Evolutionary conservation across 352 stramenopile genomes (phyloP).

Genomic region (Globisporangium parvum): DNA sequence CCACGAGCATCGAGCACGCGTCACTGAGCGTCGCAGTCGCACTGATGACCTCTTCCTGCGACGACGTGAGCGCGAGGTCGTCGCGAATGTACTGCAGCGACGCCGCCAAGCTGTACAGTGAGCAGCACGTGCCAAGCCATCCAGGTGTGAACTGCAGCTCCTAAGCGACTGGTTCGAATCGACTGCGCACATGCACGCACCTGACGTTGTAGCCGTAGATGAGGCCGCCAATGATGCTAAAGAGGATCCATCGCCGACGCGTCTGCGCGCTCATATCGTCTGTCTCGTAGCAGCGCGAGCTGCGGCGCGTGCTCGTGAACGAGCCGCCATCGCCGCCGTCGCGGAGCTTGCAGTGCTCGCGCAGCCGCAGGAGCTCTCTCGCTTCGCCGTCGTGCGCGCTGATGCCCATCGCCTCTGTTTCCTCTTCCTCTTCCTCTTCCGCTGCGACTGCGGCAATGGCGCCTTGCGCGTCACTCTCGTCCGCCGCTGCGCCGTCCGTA

Average conservation of each 20-base stretch:
- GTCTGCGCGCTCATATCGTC: conserved; percentile 15
- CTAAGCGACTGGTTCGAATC: too few relatives aligned
- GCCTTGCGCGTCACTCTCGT: too few relatives aligned
- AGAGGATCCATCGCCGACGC: conserved; percentile 64
- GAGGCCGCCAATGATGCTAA: conserved; percentile 76
- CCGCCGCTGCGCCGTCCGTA: too few relatives aligned
- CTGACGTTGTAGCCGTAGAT: conserved; percentile 89
- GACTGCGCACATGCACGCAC: too few relatives aligned
- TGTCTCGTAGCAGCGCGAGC: conserved; percentile 14
- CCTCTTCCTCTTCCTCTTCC: not conserved
- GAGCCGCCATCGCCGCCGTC: conserved; percentile 1
- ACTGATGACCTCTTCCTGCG: conserved; percentile 68
- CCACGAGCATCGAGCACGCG: conserved; percentile 73
- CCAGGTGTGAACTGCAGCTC: too few relatives aligned
- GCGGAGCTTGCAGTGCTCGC: conserved; percentile 20
- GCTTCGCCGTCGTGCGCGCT: conserved; percentile 32
- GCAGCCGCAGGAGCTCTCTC: conserved; percentile 54
- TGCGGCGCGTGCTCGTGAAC: conserved; percentile 6
- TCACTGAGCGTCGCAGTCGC: conserved; percentile 78
- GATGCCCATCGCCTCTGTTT: not conserved
- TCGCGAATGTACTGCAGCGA: conserved; percentile 80
- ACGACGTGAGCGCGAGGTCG: conserved; percentile 54
- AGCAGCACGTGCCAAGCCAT: not conserved
- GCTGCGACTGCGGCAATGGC: too few relatives aligned
- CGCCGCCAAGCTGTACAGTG: conserved; percentile 39